Base-by-base conservation (phyloP, 345 rosid species). In the Garcia nutans region DNA sequence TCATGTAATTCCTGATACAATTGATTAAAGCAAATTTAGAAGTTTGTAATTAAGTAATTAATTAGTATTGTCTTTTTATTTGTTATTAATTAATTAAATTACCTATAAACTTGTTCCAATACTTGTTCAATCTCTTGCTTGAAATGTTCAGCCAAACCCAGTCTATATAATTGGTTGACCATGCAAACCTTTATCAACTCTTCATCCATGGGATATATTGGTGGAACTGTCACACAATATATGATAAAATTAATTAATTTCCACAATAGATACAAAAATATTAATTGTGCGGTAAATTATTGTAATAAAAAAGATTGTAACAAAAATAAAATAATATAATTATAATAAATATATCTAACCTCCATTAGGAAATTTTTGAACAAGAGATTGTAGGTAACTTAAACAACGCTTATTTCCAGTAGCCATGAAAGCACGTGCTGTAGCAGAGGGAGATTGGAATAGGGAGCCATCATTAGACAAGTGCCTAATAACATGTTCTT, bases 371-470 rank as follows among this genome's bases (percentile, higher is more conserved):
- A 82, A 84, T 24, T 17, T 81, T 65, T 80, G 77, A 61, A 78
- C 82, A 2, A 88, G 80, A 75, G 86, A 81, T 74, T 78, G 84
- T 9, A 92, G 86, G 74, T 88, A 88, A 42, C 77, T 65, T 55
- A 87, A 79, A 74, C 88, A 82, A 10, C 78, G 71, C 23, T 45
- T 16, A 47, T 90, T 88, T 28, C 89, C 87, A 0, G 94, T 87
- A 19, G 84, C 81, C 84, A 90, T 85, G 74, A 84, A 90, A 0
- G 88, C 92, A 44, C 81, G 33, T 20, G 94, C 91, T 23, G 94
- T 92, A 47, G 97, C 90, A 2, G 93, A 84, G 15, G 97, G 96
- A 5, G 97, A 89, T 47, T 86, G 88, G 82, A 76, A 89, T 58
- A 88, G 65, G 0, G 92, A 88, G 62, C 97, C 93, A 56, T 87